phyloP scores from a whole-genome alignment of 306 rosid species.

The Sesbania bispinosa region DNA sequence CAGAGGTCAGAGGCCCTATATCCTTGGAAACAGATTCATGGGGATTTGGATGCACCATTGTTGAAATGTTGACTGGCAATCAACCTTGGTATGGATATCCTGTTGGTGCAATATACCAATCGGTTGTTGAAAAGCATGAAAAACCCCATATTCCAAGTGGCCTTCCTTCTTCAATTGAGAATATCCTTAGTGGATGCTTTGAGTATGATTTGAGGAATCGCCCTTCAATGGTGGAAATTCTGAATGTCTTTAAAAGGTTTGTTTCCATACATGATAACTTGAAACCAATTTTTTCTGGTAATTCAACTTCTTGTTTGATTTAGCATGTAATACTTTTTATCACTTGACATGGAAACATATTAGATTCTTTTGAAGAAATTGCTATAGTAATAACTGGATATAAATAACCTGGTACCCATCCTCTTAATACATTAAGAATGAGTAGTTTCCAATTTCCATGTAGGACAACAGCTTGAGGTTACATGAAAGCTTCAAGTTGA shows the following conservation, averaged over 20 bases:
- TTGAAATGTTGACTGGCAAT: constrained; percentile 88
- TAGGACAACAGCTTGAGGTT: neutral
- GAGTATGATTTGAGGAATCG: constrained; percentile 92
- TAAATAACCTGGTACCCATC: neutral
- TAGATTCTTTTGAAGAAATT: neutral
- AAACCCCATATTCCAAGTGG: constrained; percentile 75
- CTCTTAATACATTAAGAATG: neutral
- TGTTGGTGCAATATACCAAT: constrained; percentile 50
- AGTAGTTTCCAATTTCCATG: neutral
- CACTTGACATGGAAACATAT: neutral
- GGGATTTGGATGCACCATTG: constrained; percentile 88
- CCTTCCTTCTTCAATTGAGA: constrained; percentile 76
- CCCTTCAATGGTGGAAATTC: constrained; percentile 66
- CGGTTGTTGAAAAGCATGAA: constrained; percentile 69
- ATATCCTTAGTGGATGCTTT: constrained; percentile 78
- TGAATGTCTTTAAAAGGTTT: constrained; percentile 68
- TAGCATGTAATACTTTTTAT: neutral
- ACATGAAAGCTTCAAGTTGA: neutral
- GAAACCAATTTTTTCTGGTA: constrained; percentile 6
- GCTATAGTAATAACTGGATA: neutral
- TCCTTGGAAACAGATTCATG: constrained; percentile 89
- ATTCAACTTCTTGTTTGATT: neutral
- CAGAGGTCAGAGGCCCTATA: constrained; percentile 84
- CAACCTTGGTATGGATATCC: constrained; percentile 82
- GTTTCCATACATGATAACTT: constrained; percentile 11